These are phyloP conservation scores for Solanum chiquidenum DNA, from an alignment of 257 asterid species.

Conservation along the genomic window DNA sequence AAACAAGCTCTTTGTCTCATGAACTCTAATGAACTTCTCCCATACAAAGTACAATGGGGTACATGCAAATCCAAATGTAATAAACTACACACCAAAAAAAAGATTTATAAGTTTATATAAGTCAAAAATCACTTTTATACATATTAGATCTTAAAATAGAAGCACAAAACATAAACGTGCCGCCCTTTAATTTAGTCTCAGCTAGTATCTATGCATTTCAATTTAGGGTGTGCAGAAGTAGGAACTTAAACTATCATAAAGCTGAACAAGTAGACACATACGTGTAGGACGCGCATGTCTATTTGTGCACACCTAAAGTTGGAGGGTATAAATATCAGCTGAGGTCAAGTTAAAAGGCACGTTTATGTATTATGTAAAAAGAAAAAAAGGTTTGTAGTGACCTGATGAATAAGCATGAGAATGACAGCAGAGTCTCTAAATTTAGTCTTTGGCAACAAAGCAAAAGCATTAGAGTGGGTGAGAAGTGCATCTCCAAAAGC, in stretches of 20 bases:
- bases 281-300: not conserved
- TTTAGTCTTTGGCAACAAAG: slow-evolving; percentile 68
- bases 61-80: slow-evolving; percentile 84
- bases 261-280: not conserved
- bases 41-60: slow-evolving; percentile 78
- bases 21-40: slow-evolving; percentile 75
- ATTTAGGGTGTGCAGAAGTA: not conserved
- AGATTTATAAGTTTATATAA: fast-evolving
- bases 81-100: slow-evolving; percentile 32
- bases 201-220: no score
- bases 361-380: not conserved
- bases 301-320: not conserved
- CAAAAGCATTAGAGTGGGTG: slow-evolving; percentile 60
- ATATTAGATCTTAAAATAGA: not conserved
- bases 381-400: not conserved
- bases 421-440: slow-evolving; percentile 74
- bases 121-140: not conserved
- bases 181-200: not conserved
- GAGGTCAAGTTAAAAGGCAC: not conserved
- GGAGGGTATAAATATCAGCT: fast-evolving
- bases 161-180: no score
- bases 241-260: no score
- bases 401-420: slow-evolving; percentile 93
- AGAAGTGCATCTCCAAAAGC: slow-evolving; percentile 71
- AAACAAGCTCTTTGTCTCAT: slow-evolving; percentile 59